A percentile compares a stretch with the other conserved stretches of the same genome.
These are phyloP conservation scores for Plantago ovata DNA, from an alignment of 257 asterid genomes.

Conservation along the genomic window DNA sequence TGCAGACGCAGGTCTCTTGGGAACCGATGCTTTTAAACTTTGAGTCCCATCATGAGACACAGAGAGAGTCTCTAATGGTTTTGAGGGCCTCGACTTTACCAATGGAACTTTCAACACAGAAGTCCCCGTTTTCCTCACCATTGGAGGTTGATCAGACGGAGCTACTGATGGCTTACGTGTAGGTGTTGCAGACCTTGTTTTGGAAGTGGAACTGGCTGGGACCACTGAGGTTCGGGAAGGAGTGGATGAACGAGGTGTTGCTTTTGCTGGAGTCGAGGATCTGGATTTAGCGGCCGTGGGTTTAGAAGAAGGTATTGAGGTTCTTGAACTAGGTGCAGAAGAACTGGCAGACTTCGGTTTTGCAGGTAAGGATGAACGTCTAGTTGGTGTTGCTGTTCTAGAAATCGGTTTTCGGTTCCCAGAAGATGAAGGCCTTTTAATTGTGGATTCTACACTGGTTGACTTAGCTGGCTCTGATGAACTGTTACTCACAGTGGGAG, in stretches of 20 bases:
- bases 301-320: conserved; percentile 41
- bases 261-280: conserved; percentile 50
- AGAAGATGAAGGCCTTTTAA: conserved; percentile 40
- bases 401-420: conserved; percentile 34
- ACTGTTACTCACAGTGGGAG: conserved; percentile 20
- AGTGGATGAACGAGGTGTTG: conserved; percentile 42
- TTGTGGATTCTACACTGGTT: conserved; percentile 24
- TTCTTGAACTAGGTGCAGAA: conserved; percentile 55
- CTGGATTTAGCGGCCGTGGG: conserved; percentile 33
- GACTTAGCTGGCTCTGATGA: conserved; percentile 21
- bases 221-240: conserved; percentile 45
- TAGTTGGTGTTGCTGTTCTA: conserved; percentile 55
- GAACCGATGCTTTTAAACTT: conserved; percentile 24
- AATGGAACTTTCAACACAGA: conserved; percentile 31
- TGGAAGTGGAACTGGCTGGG: conserved; percentile 34
- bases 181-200: conserved; percentile 55
- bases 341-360: conserved; percentile 43
- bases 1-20: conserved; percentile 68
- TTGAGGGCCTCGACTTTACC: conserved; percentile 51
- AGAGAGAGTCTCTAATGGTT: conserved; percentile 32
- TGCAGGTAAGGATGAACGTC: conserved; percentile 37
- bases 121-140: conserved; percentile 29
- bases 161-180: conserved; percentile 39
- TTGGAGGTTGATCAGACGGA: conserved; percentile 25
- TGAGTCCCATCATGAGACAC: conserved; percentile 31